phyloP scores from a whole-genome alignment of 495 filamentous ascomycete genomes.

The Neurospora sp. region DNA sequence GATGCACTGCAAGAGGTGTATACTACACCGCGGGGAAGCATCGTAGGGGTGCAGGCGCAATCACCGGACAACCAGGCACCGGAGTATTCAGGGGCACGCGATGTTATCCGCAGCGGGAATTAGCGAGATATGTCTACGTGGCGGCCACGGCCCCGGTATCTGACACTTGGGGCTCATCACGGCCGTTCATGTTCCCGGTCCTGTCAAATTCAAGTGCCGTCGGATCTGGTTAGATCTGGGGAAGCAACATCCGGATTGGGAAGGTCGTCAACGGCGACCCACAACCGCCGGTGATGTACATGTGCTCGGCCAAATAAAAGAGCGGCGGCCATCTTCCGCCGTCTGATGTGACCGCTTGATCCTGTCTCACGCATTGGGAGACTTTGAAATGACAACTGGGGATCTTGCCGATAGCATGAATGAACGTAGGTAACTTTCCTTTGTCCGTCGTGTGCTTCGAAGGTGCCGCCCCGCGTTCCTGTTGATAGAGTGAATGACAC shows the following conservation, averaged over 20 bases:
- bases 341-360: background rate
- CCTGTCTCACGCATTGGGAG: too few species aligned
- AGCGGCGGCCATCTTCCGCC: background rate
- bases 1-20: background rate
- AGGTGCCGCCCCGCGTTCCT: too few species aligned
- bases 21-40: background rate
- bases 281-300: background rate
- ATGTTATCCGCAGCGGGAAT: background rate
- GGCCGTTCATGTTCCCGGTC: background rate
- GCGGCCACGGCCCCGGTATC: background rate
- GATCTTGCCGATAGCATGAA: too few species aligned
- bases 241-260: background rate
- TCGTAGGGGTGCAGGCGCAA: background rate
- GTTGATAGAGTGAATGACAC: background rate
- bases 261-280: background rate
- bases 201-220: background rate
- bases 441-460: too few species aligned
- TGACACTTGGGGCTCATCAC: too few species aligned
- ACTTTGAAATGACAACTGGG: too few species aligned
- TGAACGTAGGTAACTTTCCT: too few species aligned
- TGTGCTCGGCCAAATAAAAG: background rate
- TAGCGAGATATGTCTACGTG: background rate
- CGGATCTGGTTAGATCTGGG: background rate
- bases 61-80: background rate
- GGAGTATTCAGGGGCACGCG: too few species aligned